Evolutionary conservation across 1,139 yeast species (phyloP).

Genomic region (Nematodospora anomalae): DNA sequence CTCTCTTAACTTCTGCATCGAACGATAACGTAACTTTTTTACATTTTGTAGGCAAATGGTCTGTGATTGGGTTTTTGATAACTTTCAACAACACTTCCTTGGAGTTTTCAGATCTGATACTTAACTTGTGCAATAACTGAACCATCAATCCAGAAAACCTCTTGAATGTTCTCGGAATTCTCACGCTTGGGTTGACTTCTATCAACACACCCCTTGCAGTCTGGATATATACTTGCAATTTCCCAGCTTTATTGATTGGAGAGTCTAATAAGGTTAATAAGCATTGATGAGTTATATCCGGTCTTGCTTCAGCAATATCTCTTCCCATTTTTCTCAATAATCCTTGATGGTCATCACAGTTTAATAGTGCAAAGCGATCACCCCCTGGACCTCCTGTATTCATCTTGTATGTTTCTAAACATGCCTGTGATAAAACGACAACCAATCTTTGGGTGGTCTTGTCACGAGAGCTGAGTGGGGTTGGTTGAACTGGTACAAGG

Average conservation of each 20-base stretch:
- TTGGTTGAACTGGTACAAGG: slow-evolving; percentile 81
- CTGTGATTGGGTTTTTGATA: slow-evolving; percentile 94
- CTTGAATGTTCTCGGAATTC: slow-evolving; percentile 97
- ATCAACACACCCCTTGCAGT: slow-evolving; percentile 93
- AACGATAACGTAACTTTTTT: slow-evolving; percentile 91
- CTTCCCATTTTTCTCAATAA: slow-evolving; percentile 92
- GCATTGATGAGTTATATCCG: slow-evolving; percentile 97
- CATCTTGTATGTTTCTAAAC: slow-evolving; percentile 90
- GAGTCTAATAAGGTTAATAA: slow-evolving; percentile 88
- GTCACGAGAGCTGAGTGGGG: slow-evolving; percentile 77
- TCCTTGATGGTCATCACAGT: slow-evolving; percentile 99
- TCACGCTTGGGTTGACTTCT: slow-evolving; percentile 93
- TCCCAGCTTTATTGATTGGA: slow-evolving; percentile 96
- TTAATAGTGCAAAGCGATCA: slow-evolving; percentile 86
- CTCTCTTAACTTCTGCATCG: slow-evolving; percentile 85
- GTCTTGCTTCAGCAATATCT: slow-evolving; percentile 97
- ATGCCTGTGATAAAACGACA: slow-evolving; percentile 92
- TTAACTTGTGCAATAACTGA: slow-evolving; percentile 85
- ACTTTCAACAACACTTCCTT: slow-evolving; percentile 92
- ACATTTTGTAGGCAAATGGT: slow-evolving; percentile 94
- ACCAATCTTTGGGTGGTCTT: slow-evolving; percentile 80
- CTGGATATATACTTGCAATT: slow-evolving; percentile 91
- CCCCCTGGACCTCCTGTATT: slow-evolving; percentile 76
- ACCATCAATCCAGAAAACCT: slow-evolving; percentile 98
- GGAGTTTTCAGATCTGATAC: slow-evolving; percentile 91